Conservation (phyloP, 805 yeast species). For the Pichia cabralensis region DNA sequence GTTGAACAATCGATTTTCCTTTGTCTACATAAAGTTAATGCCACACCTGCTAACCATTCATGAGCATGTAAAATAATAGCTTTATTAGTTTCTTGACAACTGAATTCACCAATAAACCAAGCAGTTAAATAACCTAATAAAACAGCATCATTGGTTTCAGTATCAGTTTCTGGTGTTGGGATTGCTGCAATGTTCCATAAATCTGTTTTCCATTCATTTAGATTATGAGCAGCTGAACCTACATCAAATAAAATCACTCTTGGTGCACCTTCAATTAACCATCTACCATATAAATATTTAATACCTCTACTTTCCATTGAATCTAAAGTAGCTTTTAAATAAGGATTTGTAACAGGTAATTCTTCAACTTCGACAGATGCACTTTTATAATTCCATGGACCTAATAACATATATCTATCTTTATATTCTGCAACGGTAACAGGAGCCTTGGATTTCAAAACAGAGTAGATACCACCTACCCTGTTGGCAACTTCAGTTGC, state of each 20-base stretch:
- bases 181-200: constrained; percentile 86
- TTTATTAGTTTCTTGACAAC: constrained; percentile 70
- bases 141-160: constrained; percentile 87
- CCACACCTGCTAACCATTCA: constrained; percentile 98
- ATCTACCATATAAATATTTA: constrained; percentile 77
- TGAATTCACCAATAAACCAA: constrained; percentile 94
- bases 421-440: constrained; percentile 90
- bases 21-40: constrained; percentile 83
- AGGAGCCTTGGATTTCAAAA: constrained; percentile 91
- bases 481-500: constrained; percentile 97
- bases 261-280: constrained; percentile 98
- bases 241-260: constrained; percentile 82
- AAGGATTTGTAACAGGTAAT: constrained; percentile 36
- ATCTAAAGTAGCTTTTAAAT: constrained; percentile 53
- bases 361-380: constrained; percentile 80
- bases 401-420: constrained; percentile 76
- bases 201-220: constrained; percentile 92
- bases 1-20: constrained; percentile 90
- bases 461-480: constrained; percentile 97
- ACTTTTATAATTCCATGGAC: constrained; percentile 69
- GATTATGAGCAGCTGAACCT: constrained; percentile 54
- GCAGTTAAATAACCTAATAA: constrained; percentile 88
- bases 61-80: constrained; percentile 93
- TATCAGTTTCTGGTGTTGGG: constrained; percentile 85
- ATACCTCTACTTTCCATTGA: constrained; percentile 80